phyloP scores from a whole-genome alignment of 331 rosid genomes.

The Malus hybrid region DNA sequence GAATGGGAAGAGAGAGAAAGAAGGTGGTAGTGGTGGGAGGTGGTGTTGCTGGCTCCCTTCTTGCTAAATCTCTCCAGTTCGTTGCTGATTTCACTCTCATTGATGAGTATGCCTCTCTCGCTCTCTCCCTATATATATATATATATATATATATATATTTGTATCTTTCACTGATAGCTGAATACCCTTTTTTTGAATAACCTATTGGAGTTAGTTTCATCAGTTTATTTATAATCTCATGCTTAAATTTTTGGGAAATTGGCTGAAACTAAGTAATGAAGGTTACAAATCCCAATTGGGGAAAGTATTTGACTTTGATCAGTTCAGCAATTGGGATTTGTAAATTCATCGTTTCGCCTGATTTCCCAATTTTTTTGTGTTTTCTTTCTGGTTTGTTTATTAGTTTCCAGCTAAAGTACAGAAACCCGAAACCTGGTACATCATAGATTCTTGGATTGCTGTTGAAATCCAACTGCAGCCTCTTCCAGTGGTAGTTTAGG shows the following conservation, averaged over 20 bases:
- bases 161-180: neutral
- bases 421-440: neutral
- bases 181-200: neutral
- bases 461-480: neutral
- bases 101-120: conserved; percentile 42
- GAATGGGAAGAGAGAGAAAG: conserved; percentile 4
- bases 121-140: too few species aligned
- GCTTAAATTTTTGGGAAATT: neutral
- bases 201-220: neutral
- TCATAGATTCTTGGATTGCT: neutral
- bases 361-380: neutral
- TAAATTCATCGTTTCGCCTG: too few species aligned
- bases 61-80: conserved; percentile 59
- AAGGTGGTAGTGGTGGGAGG: conserved; percentile 71
- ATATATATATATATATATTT: too few species aligned
- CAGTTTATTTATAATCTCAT: neutral
- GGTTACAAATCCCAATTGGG: too few species aligned
- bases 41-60: conserved; percentile 63
- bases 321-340: too few species aligned
- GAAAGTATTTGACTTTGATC: too few species aligned
- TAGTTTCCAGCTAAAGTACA: neutral
- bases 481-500: neutral
- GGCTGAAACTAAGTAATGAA: too few species aligned
- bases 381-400: neutral
- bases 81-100: conserved; percentile 53